phyloP scores from a whole-genome alignment of 176 grass and related monocot species.

The Phyllostachys edulis region DNA sequence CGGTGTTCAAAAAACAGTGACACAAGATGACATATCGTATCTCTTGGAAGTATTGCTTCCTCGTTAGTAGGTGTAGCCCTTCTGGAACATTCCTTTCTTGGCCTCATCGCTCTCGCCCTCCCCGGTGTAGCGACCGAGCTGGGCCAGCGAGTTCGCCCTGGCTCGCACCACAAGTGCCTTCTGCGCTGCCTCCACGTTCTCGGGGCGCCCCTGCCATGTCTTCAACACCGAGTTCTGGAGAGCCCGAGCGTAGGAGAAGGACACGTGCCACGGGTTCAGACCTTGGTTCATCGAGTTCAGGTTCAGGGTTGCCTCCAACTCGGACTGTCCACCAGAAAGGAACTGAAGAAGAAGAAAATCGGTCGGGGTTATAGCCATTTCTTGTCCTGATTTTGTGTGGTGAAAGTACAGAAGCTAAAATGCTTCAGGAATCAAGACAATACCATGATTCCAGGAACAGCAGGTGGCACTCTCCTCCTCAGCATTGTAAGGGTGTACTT shows the following conservation, averaged over 20 bases:
- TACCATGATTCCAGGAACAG: conserved; percentile 99
- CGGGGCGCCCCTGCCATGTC: conserved; percentile 84
- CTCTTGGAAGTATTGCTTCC: not conserved
- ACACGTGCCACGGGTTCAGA: conserved; percentile 89
- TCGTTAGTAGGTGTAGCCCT: conserved; percentile 86
- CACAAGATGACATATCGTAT: not conserved
- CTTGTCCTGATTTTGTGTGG: not conserved
- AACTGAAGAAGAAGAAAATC: conserved; percentile 46
- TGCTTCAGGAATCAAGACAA: not conserved
- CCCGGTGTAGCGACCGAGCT: conserved; percentile 70
- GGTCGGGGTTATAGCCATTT: not conserved
- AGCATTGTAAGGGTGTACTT: conserved; percentile 79
- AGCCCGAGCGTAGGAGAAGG: conserved; percentile 92
- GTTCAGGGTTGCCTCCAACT: conserved; percentile 86
- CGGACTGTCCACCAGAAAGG: conserved; percentile 90
- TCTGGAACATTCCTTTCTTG: conserved; percentile 97
- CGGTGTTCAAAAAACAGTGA: not conserved
- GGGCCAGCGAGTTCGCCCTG: conserved; percentile 80
- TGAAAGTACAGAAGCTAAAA: not conserved
- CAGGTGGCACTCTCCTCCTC: conserved; percentile 80
- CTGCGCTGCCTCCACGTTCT: conserved; percentile 72
- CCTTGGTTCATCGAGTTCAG: conserved; percentile 93
- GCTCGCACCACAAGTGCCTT: conserved; percentile 64
- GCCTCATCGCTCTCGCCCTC: conserved; percentile 71
- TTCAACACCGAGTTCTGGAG: conserved; percentile 90